Conservation (phyloP, 2,329 filamentous ascomycete genomes). For the Penicillium sp. region DNA sequence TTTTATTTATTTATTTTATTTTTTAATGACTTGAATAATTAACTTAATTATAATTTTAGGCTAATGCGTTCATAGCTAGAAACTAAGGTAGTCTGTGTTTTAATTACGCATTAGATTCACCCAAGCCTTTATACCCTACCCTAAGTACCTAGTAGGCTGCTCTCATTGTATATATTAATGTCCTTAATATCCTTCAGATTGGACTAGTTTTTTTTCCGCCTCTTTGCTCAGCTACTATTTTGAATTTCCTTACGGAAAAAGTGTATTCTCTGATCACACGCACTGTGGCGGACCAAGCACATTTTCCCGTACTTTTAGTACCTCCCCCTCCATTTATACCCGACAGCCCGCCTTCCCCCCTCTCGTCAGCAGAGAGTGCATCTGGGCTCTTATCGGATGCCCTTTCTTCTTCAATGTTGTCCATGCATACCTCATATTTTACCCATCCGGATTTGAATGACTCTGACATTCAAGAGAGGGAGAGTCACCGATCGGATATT, state of each 20-base stretch:
- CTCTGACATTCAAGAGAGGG: constrained; percentile 23
- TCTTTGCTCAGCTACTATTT: not conserved
- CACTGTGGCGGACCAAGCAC: constrained; percentile 11
- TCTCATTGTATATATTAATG: not conserved
- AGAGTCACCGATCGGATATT: constrained; percentile 28
- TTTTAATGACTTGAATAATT: not conserved
- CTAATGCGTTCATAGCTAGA: constrained; percentile 6
- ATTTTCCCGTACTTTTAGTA: constrained; percentile 7
- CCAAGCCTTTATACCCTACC: not conserved
- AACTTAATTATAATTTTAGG: not conserved
- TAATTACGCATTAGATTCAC: constrained; percentile 20
- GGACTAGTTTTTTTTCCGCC: not conserved
- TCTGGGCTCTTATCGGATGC: constrained; percentile 4
- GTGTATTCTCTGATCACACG: constrained; percentile 14
- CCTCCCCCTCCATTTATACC: constrained; percentile 10
- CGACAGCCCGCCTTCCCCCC: not conserved
- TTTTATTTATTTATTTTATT: too few relatives aligned
- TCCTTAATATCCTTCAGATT: constrained; percentile 2
- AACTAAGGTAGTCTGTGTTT: constrained; percentile 20
- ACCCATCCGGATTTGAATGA: constrained; percentile 22
- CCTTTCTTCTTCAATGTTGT: constrained; percentile 38
- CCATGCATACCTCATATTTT: constrained; percentile 38
- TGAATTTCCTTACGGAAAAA: constrained; percentile 6
- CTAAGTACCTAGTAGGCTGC: not conserved
- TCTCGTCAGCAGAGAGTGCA: not conserved